These are phyloP conservation scores for Puccinia horiana DNA, from an alignment of 1,284 basidiomycete species.

Conservation along the genomic window DNA sequence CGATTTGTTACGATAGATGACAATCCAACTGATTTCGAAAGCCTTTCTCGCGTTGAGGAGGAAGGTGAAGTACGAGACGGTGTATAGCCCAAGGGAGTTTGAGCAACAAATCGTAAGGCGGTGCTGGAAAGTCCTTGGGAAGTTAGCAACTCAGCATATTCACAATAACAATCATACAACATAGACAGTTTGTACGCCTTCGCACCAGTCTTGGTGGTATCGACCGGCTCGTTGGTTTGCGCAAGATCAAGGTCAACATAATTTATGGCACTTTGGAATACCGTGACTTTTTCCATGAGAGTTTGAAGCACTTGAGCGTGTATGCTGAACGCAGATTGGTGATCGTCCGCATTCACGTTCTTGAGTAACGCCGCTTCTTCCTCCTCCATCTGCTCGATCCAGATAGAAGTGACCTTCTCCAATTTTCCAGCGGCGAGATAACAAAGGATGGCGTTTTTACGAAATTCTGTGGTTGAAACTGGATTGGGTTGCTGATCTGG, in stretches of 20 bases:
- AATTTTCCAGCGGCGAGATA: conserved; percentile 81
- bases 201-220: conserved; percentile 63
- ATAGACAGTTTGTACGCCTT: conserved; percentile 79
- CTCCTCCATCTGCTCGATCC: conserved; percentile 86
- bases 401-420: conserved; percentile 86
- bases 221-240: conserved; percentile 60
- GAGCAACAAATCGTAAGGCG: conserved; percentile 75
- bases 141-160: conserved; percentile 89
- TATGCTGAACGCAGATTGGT: conserved; percentile 73
- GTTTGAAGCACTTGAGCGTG: conserved; percentile 87
- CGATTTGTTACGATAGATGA: conserved; percentile 50
- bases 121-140: conserved; percentile 84
- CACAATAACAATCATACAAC: conserved; percentile 89
- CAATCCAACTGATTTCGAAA: conserved; percentile 53
- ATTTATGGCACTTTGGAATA: conserved; percentile 84
- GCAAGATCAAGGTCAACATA: conserved; percentile 80
- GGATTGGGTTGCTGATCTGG: conserved; percentile 57
- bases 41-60: conserved; percentile 60
- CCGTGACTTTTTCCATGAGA: conserved; percentile 93
- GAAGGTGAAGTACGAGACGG: conserved; percentile 63
- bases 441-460: conserved; percentile 88
- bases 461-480: conserved; percentile 63
- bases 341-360: conserved; percentile 59
- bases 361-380: conserved; percentile 67
- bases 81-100: conserved; percentile 78